Evolutionary conservation across 2,329 filamentous ascomycete genomes (phyloP), one percentile per base, ranked within the genome.

Genomic region (Pseudocercospora macadamiae): DNA sequence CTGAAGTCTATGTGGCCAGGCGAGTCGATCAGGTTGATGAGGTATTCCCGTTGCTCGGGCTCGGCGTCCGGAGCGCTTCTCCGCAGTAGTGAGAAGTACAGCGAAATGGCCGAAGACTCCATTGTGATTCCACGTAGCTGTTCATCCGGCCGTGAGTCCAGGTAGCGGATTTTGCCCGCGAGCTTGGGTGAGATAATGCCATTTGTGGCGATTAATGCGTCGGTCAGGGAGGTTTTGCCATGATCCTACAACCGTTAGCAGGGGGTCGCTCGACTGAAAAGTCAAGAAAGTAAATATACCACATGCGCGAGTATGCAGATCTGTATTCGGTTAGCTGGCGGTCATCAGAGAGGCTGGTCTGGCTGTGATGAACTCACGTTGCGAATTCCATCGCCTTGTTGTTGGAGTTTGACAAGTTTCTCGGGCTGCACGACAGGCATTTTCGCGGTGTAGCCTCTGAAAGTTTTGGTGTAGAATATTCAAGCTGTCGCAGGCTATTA

Each of bases 1-100:
- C 93, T 97, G 75, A 99, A 99, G 76, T 99, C 95, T 64, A 99
- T 97, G 74, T 99, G 95, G 2, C 95, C 95, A 0, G 95, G 95
- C 1, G 95, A 97, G 77, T 99, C 95, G 72, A 99, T 99, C 58
- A 99, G 78, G 74, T 99, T 99, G 78, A 99, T 91, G 62, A 99
- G 82, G 72, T 96, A 97, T 75, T 99, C 93, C 71, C 91, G 91
- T 18, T 89, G 83, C 68, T 88, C 83, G 0, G 74, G 73, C 44
- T 66, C 56, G 6, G 72, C 70, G 25, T 74, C 66, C 21, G 91
- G 87, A 1, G 84, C 80, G 34, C 85, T 80, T 66, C 91, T 86
- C 66, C 93, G 85, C 54, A 96, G 80, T 83, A 97, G 91, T 32
- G 93, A 96, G 75, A 99, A 99, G 77, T 90, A 96, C 30, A 99